These are phyloP conservation scores for Aspergillus arachidicola DNA, from an alignment of 2,329 filamentous ascomycete species.

Conservation along the genomic window DNA sequence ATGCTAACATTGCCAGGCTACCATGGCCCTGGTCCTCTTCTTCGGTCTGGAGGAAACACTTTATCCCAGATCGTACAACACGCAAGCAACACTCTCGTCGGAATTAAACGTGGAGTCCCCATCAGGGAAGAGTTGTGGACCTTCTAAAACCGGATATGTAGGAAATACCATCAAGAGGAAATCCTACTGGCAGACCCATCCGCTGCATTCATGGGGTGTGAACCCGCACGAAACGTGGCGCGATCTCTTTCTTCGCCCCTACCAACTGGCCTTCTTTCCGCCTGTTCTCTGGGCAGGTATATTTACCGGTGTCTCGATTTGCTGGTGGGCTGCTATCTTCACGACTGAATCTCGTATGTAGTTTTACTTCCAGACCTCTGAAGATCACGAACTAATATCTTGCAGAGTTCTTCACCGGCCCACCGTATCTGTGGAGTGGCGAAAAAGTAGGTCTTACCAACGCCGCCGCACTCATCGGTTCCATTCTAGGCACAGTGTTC, in stretches of 20 bases:
- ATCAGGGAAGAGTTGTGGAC: background rate
- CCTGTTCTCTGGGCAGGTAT: background rate
- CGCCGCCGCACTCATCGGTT: background rate
- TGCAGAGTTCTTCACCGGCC: conserved; percentile 3
- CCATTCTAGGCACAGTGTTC: conserved; percentile 3
- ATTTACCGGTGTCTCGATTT: conserved; percentile 2
- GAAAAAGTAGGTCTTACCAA: conserved; percentile 4
- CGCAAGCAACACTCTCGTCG: background rate
- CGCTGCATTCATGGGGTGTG: background rate
- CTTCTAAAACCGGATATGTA: background rate
- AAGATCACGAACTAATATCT: background rate
- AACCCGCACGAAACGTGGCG: background rate
- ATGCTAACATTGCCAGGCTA: background rate
- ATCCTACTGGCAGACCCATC: background rate
- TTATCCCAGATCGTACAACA: background rate
- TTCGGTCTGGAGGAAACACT: background rate
- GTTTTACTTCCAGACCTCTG: background rate
- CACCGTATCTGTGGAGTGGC: conserved; percentile 3
- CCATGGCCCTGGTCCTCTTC: background rate
- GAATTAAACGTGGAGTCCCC: too few species aligned
- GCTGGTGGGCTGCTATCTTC: conserved; percentile 8
- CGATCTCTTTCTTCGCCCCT: background rate
- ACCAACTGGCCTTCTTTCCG: background rate
- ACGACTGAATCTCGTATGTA: conserved; percentile 4
- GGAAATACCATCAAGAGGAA: background rate